Conservation (phyloP, 768 basidiomycete species). For the Boletellus emodensis region DNA sequence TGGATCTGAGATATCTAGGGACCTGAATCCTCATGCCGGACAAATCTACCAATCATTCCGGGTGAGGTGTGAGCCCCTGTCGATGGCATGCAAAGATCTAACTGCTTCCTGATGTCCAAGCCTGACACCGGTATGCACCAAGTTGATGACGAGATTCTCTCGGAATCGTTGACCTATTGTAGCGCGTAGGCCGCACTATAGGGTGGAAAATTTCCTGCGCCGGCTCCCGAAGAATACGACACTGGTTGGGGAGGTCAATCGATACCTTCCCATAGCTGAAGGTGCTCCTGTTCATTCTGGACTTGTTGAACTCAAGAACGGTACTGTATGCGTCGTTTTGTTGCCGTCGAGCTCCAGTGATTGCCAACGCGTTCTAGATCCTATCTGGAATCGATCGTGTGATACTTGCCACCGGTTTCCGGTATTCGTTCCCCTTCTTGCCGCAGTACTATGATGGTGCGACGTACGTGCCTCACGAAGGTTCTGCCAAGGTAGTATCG, state of each 20-base stretch:
- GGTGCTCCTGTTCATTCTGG: conserved; percentile 13
- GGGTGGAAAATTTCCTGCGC: background rate
- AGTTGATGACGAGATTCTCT: no score
- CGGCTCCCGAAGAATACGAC: conserved; percentile 12
- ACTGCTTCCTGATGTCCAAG: background rate
- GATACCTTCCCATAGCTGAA: conserved; percentile 3
- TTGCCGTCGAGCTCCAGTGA: background rate
- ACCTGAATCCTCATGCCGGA: conserved; percentile 7
- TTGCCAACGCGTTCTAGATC: background rate
- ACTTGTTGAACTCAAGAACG: conserved; percentile 12
- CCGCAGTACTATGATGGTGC: conserved; percentile 14
- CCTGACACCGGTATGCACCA: background rate
- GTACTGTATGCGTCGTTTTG: conserved; percentile 2
- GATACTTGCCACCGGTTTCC: conserved; percentile 12
- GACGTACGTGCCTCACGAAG: background rate
- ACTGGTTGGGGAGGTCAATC: conserved; percentile 11
- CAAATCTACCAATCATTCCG: conserved; percentile 11
- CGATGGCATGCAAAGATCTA: background rate
- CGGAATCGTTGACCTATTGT: no score
- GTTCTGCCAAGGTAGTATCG: background rate
- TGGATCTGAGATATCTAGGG: conserved; percentile 12
- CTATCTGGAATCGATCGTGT: conserved; percentile 11
- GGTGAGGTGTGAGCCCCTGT: background rate
- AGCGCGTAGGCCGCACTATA: background rate
- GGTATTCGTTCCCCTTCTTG: conserved; percentile 16